Conservation (phyloP, 2,329 filamentous ascomycete species). For the Amphichorda felina region DNA sequence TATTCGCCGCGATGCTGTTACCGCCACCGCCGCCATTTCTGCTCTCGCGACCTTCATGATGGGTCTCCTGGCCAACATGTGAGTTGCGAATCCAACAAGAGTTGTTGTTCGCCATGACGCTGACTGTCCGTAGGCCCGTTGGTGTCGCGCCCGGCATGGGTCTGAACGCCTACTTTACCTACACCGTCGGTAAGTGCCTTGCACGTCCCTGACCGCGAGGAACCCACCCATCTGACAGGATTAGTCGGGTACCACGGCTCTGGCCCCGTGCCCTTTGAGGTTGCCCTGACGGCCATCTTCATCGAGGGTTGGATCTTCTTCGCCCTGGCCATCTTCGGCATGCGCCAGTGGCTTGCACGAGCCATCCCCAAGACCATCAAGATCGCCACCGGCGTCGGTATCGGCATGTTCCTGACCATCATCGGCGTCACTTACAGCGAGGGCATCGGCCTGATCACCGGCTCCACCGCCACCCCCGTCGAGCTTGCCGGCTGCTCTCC, state of each 20-base stretch:
- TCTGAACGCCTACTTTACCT: slow-evolving; percentile 80
- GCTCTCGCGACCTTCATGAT: slow-evolving; percentile 72
- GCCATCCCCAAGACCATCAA: slow-evolving; percentile 78
- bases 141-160: slow-evolving; percentile 36
- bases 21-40: slow-evolving; percentile 73
- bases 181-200: slow-evolving; percentile 34
- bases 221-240: slow-evolving; percentile 16
- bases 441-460: slow-evolving; percentile 69
- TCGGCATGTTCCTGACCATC: slow-evolving; percentile 69
- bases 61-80: slow-evolving; percentile 71
- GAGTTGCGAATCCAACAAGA: too few relatives aligned
- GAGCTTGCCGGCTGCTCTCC: slow-evolving; percentile 61
- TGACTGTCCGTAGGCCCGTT: slow-evolving; percentile 14
- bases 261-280: slow-evolving; percentile 59
- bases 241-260: slow-evolving; percentile 66
- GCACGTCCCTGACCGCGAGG: background rate
- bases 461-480: slow-evolving; percentile 54
- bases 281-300: slow-evolving; percentile 78
- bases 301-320: slow-evolving; percentile 83
- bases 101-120: background rate
- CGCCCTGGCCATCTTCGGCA: slow-evolving; percentile 62
- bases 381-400: slow-evolving; percentile 74
- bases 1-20: slow-evolving; percentile 69
- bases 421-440: slow-evolving; percentile 71
- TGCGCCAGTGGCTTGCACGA: slow-evolving; percentile 81